These are phyloP conservation scores for Mycena rosella DNA, from an alignment of 768 basidiomycete genomes.

Conservation along the genomic window DNA sequence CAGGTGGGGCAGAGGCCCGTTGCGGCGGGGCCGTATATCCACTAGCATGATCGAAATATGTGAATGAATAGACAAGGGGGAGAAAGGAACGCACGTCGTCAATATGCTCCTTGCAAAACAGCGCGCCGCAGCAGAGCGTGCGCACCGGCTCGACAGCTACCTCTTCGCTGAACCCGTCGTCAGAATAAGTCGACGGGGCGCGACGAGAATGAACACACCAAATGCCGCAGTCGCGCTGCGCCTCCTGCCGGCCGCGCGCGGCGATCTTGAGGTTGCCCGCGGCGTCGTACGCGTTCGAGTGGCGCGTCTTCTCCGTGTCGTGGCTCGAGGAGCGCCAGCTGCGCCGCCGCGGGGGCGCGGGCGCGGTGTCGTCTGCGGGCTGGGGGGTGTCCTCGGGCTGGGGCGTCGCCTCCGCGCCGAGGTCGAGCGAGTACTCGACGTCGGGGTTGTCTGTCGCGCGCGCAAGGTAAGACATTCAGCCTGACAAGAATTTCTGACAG, in stretches of 20 bases:
- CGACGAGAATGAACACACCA: constrained; percentile 15
- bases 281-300: constrained; percentile 25
- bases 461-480: too few relatives aligned
- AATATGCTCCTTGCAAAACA: constrained; percentile 34
- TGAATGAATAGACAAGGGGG: too few relatives aligned
- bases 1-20: constrained; percentile 31
- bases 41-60: too few relatives aligned
- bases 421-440: too few relatives aligned
- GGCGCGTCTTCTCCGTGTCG: too few relatives aligned
- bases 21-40: constrained; percentile 31
- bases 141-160: background rate
- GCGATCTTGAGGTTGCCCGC: constrained; percentile 29
- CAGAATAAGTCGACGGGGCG: background rate
- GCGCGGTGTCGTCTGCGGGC: too few relatives aligned
- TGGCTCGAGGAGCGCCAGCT: too few relatives aligned
- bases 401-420: too few relatives aligned
- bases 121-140: constrained; percentile 30
- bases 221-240: constrained; percentile 31
- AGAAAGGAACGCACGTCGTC: constrained; percentile 20
- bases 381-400: too few relatives aligned
- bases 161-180: constrained; percentile 14
- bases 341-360: too few relatives aligned
- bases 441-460: too few relatives aligned
- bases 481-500: too few relatives aligned
- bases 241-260: constrained; percentile 10